Evolutionary conservation across 2,329 filamentous ascomycete species (phyloP).

Genomic region (Fusarium bulbicola): DNA sequence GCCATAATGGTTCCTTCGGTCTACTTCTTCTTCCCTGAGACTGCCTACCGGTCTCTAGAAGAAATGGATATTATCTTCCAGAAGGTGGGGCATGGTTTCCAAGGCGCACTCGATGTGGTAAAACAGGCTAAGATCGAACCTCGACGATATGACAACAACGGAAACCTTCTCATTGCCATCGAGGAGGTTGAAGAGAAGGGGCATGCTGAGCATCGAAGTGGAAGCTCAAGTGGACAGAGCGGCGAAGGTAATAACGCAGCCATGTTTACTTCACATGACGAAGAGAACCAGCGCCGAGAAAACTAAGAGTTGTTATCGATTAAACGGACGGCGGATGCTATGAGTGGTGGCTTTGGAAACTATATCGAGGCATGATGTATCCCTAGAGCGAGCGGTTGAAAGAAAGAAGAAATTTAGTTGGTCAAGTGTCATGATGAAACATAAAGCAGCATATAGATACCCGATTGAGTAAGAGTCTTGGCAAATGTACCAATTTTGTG

Average conservation of each 20-base stretch:
- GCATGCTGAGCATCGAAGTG: conserved; percentile 41
- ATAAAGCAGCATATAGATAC: conserved; percentile 23
- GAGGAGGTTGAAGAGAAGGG: conserved; percentile 53
- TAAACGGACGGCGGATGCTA: background rate
- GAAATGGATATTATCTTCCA: conserved; percentile 74
- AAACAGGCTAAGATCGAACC: conserved; percentile 58
- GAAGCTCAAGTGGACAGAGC: conserved; percentile 41
- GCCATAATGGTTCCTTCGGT: conserved; percentile 65
- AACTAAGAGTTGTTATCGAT: background rate
- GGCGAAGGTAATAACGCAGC: conserved; percentile 28
- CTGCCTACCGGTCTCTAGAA: conserved; percentile 69
- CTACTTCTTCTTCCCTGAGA: conserved; percentile 73
- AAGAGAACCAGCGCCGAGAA: conserved; percentile 46
- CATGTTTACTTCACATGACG: conserved; percentile 46
- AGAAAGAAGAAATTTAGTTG: background rate
- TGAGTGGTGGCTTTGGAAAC: background rate
- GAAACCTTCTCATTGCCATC: conserved; percentile 62
- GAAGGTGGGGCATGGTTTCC: conserved; percentile 57
- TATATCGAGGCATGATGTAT: background rate
- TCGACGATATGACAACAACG: conserved; percentile 66
- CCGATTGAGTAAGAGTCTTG: conserved; percentile 9
- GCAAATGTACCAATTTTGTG: background rate
- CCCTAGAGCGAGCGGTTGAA: background rate
- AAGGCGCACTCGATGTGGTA: conserved; percentile 49
- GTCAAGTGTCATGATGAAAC: conserved; percentile 2